phyloP scores from a whole-genome alignment of 352 stramenopile genomes.

The Globisporangium lucens region DNA sequence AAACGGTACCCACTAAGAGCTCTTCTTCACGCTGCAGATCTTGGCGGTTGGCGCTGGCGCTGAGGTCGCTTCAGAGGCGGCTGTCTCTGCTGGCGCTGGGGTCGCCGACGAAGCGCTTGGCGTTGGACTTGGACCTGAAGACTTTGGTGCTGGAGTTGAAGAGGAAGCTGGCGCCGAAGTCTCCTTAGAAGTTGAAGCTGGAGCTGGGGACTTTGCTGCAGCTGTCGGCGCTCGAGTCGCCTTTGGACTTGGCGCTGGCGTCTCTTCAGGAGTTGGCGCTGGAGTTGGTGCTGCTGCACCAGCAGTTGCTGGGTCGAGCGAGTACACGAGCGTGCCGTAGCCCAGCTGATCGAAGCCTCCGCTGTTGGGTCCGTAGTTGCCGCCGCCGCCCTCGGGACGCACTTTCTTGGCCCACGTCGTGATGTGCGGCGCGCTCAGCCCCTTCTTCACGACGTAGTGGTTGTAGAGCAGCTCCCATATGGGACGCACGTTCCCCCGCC shows the following conservation, averaged over 20 bases:
- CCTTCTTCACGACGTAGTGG: slow-evolving; percentile 21
- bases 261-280: not conserved
- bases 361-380: slow-evolving; percentile 23
- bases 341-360: slow-evolving; percentile 21
- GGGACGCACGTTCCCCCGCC: slow-evolving; percentile 11
- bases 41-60: not conserved
- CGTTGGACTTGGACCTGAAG: not conserved
- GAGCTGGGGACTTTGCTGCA: not conserved
- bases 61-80: slow-evolving; percentile 1
- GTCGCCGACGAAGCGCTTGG: not conserved
- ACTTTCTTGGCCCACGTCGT: slow-evolving; percentile 13
- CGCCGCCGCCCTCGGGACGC: slow-evolving; percentile 17
- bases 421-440: slow-evolving; percentile 13
- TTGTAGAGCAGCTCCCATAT: slow-evolving; percentile 22
- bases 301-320: not conserved
- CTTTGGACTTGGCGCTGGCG: not conserved
- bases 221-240: not conserved
- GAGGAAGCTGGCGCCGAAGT: not conserved
- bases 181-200: not conserved
- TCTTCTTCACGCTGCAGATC: slow-evolving; percentile 4
- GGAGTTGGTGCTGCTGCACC: not conserved
- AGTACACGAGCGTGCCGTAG: slow-evolving; percentile 22
- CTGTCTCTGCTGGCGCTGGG: not conserved
- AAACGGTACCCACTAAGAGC: not conserved
- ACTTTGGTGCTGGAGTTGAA: not conserved